Evolutionary conservation across 805 yeast species (phyloP).

Genomic region (Cyberlindnera mrakii): DNA sequence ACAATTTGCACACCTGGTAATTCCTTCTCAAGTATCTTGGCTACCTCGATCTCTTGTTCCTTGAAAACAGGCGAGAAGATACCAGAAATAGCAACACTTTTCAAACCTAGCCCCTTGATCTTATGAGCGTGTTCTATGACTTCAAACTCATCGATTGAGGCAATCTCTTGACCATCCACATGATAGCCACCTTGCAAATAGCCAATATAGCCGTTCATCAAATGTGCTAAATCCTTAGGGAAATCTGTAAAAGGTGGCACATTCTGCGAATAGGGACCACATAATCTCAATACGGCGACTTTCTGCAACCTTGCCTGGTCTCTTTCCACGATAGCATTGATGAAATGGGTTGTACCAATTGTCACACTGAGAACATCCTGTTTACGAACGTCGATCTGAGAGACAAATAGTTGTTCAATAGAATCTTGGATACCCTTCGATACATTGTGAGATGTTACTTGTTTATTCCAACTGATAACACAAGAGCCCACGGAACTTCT

Average conservation of each 20-base stretch:
- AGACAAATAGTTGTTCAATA: conserved; percentile 27
- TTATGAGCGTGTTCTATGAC: conserved; percentile 25
- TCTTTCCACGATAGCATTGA: conserved; percentile 43
- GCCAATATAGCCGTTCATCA: conserved; percentile 32
- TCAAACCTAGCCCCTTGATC: conserved; percentile 29
- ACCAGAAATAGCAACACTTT: conserved; percentile 35
- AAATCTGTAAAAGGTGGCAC: conserved; percentile 40
- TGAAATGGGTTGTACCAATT: conserved; percentile 47
- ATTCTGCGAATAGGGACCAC: conserved; percentile 36
- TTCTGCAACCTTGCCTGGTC: conserved; percentile 35
- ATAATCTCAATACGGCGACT: conserved; percentile 41
- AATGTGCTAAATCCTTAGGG: conserved; percentile 30
- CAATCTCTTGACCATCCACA: conserved; percentile 37
- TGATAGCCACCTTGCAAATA: conserved; percentile 36
- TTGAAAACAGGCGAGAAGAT: conserved; percentile 34
- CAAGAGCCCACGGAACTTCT: conserved; percentile 21
- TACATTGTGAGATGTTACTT: conserved; percentile 39
- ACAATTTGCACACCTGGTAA: conserved; percentile 32
- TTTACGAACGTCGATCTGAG: conserved; percentile 12
- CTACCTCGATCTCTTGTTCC: conserved; percentile 32
- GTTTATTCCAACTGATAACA: conserved; percentile 37
- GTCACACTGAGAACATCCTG: conserved; percentile 37
- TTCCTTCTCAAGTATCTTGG: conserved; percentile 27
- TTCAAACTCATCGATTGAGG: conserved; percentile 26
- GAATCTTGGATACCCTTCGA: conserved; percentile 36